A percentile compares a stretch with the other conserved stretches of the same genome.
phyloP scores from a whole-genome alignment of 345 rosid genomes.

The Camelina laxa region DNA sequence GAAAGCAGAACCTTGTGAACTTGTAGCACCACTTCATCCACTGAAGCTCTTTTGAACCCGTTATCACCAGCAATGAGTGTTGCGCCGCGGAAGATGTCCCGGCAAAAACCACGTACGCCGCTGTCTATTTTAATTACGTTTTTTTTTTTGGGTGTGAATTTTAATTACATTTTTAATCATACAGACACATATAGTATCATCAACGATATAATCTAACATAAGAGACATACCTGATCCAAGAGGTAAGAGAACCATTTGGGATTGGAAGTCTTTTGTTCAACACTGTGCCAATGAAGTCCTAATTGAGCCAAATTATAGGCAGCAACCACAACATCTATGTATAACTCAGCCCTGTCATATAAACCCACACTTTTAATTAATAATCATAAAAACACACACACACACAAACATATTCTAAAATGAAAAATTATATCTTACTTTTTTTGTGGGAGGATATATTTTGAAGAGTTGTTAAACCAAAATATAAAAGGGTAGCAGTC shows the following conservation, averaged over 20 bases:
- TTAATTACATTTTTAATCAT: not conserved
- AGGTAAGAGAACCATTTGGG: constrained; percentile 53
- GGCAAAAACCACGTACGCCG: constrained; percentile 56
- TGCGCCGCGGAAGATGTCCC: constrained; percentile 50
- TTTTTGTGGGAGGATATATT: not conserved
- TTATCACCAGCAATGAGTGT: constrained; percentile 52
- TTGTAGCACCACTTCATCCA: constrained; percentile 78
- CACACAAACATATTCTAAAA: not conserved
- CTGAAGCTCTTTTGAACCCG: constrained; percentile 57
- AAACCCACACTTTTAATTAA: not conserved
- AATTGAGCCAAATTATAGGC: constrained; percentile 67
- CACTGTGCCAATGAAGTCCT: constrained; percentile 34
- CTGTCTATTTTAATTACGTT: constrained; percentile 42
- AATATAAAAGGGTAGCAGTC: not conserved
- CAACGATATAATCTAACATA: not conserved
- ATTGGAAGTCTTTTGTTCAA: constrained; percentile 31
- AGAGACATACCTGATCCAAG: constrained; percentile 62
- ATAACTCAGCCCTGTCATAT: constrained; percentile 49
- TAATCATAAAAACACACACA: not conserved
- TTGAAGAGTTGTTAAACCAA: not conserved
- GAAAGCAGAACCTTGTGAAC: constrained; percentile 71
- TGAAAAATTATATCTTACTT: constrained; percentile 2
- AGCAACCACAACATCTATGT: constrained; percentile 54
- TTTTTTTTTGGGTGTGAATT: too few species aligned
- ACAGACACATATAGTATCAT: not conserved